phyloP scores from a whole-genome alignment of 495 filamentous ascomycete genomes.

The Neurospora sp. region DNA sequence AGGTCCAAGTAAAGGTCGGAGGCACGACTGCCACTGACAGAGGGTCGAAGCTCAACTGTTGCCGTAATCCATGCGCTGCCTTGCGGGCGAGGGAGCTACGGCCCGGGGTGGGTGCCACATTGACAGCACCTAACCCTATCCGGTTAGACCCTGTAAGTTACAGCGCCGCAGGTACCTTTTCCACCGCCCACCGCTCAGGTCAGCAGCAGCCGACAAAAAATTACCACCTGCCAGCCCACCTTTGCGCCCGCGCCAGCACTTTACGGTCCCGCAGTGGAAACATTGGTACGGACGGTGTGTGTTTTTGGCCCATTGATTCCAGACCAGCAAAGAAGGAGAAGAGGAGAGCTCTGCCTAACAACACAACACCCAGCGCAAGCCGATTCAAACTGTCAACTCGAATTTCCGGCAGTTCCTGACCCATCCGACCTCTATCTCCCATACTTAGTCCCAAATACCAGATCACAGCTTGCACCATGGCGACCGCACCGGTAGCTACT shows the following conservation, averaged over 20 bases:
- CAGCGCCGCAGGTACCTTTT: background rate
- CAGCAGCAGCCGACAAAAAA: constrained; percentile 22
- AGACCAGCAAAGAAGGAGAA: constrained; percentile 4
- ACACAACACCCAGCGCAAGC: constrained; percentile 1
- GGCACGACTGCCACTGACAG: background rate
- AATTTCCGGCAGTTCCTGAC: background rate
- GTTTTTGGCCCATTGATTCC: background rate
- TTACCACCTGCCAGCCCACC: constrained; percentile 17
- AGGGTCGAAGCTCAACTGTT: constrained; percentile 16
- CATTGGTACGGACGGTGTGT: background rate
- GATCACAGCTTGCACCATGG: constrained; percentile 45
- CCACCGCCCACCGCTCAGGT: background rate
- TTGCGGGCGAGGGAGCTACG: constrained; percentile 9
- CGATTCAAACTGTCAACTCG: constrained; percentile 5
- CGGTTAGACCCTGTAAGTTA: background rate
- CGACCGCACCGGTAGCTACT: constrained; percentile 45
- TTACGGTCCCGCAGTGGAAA: background rate
- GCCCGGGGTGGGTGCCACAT: background rate
- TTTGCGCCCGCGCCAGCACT: constrained; percentile 3
- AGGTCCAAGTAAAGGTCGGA: constrained; percentile 4
- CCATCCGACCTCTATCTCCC: constrained; percentile 5
- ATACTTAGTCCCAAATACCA: background rate
- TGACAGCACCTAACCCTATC: background rate
- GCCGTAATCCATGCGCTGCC: constrained; percentile 30
- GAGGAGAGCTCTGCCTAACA: constrained; percentile 16